These are phyloP conservation scores for Acacia pycnantha DNA, from an alignment of 331 rosid species.

Conservation along the genomic window DNA sequence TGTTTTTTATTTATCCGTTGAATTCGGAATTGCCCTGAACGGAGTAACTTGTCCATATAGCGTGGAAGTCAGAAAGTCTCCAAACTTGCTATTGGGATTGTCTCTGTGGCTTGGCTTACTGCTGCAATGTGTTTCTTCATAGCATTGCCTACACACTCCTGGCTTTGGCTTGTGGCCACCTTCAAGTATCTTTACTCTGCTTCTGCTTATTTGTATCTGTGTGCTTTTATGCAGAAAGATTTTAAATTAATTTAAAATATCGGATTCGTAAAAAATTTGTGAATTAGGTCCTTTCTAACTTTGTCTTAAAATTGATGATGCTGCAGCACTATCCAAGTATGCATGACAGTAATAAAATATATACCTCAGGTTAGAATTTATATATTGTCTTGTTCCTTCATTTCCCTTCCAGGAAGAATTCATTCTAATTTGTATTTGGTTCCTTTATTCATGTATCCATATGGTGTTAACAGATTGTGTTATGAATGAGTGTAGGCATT, in stretches of 20 bases:
- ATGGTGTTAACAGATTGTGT: background rate
- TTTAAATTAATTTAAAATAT: too few species aligned
- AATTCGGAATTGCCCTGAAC: constrained; percentile 8
- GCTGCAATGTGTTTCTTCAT: constrained; percentile 81
- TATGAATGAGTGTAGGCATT: constrained; percentile 45
- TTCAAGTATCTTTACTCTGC: constrained; percentile 60
- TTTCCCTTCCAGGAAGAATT: background rate
- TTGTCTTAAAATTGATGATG: constrained; percentile 11
- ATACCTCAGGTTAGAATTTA: constrained; percentile 75
- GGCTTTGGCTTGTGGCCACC: constrained; percentile 83
- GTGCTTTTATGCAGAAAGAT: background rate
- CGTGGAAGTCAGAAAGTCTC: constrained; percentile 82
- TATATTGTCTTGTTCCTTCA: background rate
- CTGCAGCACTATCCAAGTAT: constrained; percentile 90
- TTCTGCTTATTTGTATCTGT: background rate
- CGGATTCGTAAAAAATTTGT: too few species aligned
- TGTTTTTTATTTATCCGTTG: background rate
- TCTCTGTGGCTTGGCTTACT: constrained; percentile 52
- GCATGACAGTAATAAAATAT: constrained; percentile 74
- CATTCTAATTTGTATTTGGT: background rate
- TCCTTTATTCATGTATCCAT: background rate
- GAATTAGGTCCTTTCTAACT: constrained; percentile 31
- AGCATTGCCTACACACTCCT: constrained; percentile 71
- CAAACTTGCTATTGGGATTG: constrained; percentile 53
- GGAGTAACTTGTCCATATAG: constrained; percentile 33